Evolutionary conservation across 768 basidiomycete genomes (phyloP).

Genomic region (Russula emetica): DNA sequence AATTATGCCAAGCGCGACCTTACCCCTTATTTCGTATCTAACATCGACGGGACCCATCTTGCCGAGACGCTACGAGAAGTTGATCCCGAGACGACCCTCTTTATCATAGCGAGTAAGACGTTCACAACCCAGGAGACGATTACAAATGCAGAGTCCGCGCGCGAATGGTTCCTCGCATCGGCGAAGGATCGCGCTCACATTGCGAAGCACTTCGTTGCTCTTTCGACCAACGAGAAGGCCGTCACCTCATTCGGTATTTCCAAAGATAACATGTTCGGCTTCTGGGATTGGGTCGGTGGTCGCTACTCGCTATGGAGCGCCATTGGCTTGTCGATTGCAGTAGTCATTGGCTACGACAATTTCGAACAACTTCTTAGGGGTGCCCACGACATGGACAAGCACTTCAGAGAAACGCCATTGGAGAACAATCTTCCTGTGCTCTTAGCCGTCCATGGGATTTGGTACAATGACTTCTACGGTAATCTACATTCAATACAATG

Average conservation of each 20-base stretch:
- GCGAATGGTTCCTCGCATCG: conserved; percentile 84
- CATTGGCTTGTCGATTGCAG: conserved; percentile 91
- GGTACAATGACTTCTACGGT: conserved; percentile 99
- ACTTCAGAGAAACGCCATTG: conserved; percentile 85
- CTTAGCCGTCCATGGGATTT: conserved; percentile 84
- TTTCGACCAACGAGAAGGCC: conserved; percentile 92
- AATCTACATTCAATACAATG: not conserved
- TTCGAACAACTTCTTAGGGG: conserved; percentile 87
- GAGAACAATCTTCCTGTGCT: conserved; percentile 91
- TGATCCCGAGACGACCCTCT: conserved; percentile 89
- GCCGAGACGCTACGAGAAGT: conserved; percentile 79
- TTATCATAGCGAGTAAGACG: conserved; percentile 98
- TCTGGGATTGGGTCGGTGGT: conserved; percentile 99
- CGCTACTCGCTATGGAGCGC: conserved; percentile 98
- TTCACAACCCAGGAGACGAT: conserved; percentile 99
- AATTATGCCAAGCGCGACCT: conserved; percentile 87
- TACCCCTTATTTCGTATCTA: conserved; percentile 85
- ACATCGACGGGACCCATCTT: conserved; percentile 97
- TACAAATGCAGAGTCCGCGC: conserved; percentile 93
- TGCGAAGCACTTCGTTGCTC: conserved; percentile 97
- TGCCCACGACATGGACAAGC: conserved; percentile 96
- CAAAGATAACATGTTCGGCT: conserved; percentile 94
- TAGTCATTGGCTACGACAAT: conserved; percentile 91
- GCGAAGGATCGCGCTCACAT: conserved; percentile 89
- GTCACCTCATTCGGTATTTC: conserved; percentile 93